These are phyloP conservation scores for Fraxinus excelsior DNA, from an alignment of 257 asterid species.

Conservation along the genomic window DNA sequence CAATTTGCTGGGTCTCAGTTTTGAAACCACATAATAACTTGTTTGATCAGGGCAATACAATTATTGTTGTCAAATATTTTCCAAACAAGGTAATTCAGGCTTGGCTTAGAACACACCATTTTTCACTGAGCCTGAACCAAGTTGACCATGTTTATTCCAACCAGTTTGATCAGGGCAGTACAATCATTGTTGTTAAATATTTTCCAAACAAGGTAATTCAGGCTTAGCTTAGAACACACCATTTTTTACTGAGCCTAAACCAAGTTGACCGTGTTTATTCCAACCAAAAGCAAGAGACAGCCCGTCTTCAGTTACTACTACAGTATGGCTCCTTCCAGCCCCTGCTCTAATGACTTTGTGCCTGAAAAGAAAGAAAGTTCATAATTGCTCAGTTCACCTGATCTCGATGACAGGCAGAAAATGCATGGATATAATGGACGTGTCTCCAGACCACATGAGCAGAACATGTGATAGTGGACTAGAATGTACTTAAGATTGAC, in stretches of 20 bases:
- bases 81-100: neutral
- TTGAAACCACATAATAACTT: neutral
- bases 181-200: too few relatives aligned
- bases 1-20: constrained; percentile 3
- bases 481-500: neutral
- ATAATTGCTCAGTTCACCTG: constrained; percentile 12
- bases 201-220: neutral
- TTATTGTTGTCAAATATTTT: too few relatives aligned
- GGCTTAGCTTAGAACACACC: constrained; percentile 46
- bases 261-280: constrained; percentile 96
- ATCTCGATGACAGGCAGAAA: neutral
- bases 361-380: constrained; percentile 39
- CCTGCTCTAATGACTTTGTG: constrained; percentile 69
- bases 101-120: constrained; percentile 52
- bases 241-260: constrained; percentile 74
- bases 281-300: constrained; percentile 85
- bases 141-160: constrained; percentile 96
- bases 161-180: constrained; percentile 38
- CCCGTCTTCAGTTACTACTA: constrained; percentile 82
- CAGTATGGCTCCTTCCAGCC: constrained; percentile 87
- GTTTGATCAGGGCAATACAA: constrained; percentile 1
- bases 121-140: constrained; percentile 81
- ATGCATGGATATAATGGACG: neutral
- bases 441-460: neutral
- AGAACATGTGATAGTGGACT: neutral